These are phyloP conservation scores for Hortiboletus flavorubellus DNA, from an alignment of 768 basidiomycete species.

Conservation along the genomic window DNA sequence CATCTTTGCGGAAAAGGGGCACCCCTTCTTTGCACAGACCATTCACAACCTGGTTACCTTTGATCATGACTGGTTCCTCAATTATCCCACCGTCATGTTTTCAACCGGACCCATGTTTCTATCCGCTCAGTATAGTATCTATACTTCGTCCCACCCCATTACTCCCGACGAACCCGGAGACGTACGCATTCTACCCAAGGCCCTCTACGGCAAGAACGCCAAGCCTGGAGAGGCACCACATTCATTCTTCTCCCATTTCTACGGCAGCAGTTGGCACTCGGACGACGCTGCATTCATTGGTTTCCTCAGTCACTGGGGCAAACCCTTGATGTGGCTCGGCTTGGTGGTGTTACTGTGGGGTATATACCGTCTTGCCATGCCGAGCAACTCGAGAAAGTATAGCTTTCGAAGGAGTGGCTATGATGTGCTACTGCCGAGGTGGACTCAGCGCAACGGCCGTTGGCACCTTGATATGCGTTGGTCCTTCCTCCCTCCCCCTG, in stretches of 20 bases:
- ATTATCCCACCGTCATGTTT: constrained; percentile 99
- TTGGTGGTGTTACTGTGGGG: constrained; percentile 69
- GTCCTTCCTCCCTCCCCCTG: constrained; percentile 46
- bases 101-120: constrained; percentile 99
- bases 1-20: constrained; percentile 82
- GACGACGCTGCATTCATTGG: constrained; percentile 98
- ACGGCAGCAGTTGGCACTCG: constrained; percentile 97
- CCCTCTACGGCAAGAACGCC: constrained; percentile 97
- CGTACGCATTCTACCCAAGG: constrained; percentile 90
- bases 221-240: constrained; percentile 77
- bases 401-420: constrained; percentile 64
- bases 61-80: constrained; percentile 91
- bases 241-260: constrained; percentile 96
- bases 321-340: constrained; percentile 82
- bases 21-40: constrained; percentile 89
- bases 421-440: constrained; percentile 74
- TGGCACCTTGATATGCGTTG: constrained; percentile 70
- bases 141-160: constrained; percentile 62
- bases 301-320: constrained; percentile 89
- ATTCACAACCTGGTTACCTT: constrained; percentile 90
- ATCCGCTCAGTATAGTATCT: constrained; percentile 90
- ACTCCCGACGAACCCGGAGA: constrained; percentile 55
- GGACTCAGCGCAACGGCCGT: constrained; percentile 65
- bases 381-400: constrained; percentile 58
- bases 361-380: constrained; percentile 51